A percentile compares a stretch with the other conserved stretches of the same genome.
phyloP scores from a whole-genome alignment of 2,329 filamentous ascomycete genomes.

The Sarocladium kiliense region DNA sequence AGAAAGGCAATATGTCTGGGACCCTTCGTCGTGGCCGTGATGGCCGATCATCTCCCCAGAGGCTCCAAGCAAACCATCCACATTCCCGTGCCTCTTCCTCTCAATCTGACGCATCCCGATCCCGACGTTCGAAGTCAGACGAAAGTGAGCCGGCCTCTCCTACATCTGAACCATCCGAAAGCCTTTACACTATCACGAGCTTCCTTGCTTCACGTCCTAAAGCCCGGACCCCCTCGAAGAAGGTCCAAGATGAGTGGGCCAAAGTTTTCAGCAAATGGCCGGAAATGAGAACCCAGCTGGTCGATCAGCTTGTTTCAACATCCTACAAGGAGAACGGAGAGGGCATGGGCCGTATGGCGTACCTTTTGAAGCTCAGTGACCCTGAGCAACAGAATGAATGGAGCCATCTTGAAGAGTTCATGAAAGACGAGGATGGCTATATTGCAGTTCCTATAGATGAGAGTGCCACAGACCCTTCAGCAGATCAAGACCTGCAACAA shows the following conservation, averaged over 20 bases:
- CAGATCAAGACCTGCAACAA: neutral
- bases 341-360: neutral
- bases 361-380: neutral
- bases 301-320: neutral
- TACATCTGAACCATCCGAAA: neutral
- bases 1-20: neutral
- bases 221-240: neutral
- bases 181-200: neutral
- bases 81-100: slow-evolving; percentile 1
- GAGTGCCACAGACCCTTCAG: neutral
- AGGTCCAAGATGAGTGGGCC: neutral
- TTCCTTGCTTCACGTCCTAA: neutral
- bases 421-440: neutral
- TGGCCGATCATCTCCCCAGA: neutral
- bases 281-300: neutral
- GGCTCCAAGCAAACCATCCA: neutral
- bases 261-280: neutral
- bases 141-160: neutral
- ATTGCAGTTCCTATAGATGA: neutral
- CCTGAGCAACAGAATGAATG: neutral
- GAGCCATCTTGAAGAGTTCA: neutral
- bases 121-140: neutral
- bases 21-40: neutral
- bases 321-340: neutral
- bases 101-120: neutral